Evolutionary conservation across 2,329 filamentous ascomycete genomes (phyloP).

Genomic region (Pyricularia sp.): DNA sequence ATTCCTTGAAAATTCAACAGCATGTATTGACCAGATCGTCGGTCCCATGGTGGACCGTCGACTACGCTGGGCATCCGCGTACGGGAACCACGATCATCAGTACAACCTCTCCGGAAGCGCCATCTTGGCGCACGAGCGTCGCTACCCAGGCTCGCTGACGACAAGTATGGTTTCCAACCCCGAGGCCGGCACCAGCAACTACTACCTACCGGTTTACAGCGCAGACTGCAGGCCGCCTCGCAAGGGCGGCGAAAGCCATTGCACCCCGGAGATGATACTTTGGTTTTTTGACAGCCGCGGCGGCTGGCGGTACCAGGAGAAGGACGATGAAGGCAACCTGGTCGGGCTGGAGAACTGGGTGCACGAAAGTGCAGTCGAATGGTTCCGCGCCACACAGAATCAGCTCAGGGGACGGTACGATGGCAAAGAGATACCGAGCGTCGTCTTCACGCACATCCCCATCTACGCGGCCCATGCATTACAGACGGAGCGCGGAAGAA

Average conservation of each 20-base stretch:
- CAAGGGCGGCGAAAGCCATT: constrained; percentile 1
- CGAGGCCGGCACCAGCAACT: constrained; percentile 18
- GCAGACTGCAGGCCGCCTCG: constrained; percentile 9
- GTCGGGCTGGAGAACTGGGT: constrained; percentile 30
- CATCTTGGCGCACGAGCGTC: constrained; percentile 17
- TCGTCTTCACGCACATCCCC: constrained; percentile 41
- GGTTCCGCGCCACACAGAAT: constrained; percentile 29
- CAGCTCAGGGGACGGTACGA: constrained; percentile 18
- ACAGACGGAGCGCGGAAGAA: constrained; percentile 12
- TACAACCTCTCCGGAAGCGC: constrained; percentile 32
- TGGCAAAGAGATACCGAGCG: constrained; percentile 26
- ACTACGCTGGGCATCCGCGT: constrained; percentile 45
- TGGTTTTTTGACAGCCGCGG: constrained; percentile 56
- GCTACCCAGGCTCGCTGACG: constrained; percentile 15
- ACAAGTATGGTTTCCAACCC: constrained; percentile 13
- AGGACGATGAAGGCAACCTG: constrained; percentile 9
- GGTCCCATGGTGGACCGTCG: constrained; percentile 33
- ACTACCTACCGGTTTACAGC: constrained; percentile 20
- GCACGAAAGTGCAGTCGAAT: constrained; percentile 29
- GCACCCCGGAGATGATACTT: constrained; percentile 28
- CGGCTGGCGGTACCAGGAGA: constrained; percentile 29
- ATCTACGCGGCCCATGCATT: constrained; percentile 19
- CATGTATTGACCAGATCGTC: constrained; percentile 39
- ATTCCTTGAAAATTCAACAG: constrained; percentile 32
- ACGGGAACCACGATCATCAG: constrained; percentile 51